A percentile compares a stretch with the other conserved stretches of the same genome.
These are phyloP conservation scores for Prototheca cutis DNA, from an alignment of 163 green algal species.

Conservation along the genomic window DNA sequence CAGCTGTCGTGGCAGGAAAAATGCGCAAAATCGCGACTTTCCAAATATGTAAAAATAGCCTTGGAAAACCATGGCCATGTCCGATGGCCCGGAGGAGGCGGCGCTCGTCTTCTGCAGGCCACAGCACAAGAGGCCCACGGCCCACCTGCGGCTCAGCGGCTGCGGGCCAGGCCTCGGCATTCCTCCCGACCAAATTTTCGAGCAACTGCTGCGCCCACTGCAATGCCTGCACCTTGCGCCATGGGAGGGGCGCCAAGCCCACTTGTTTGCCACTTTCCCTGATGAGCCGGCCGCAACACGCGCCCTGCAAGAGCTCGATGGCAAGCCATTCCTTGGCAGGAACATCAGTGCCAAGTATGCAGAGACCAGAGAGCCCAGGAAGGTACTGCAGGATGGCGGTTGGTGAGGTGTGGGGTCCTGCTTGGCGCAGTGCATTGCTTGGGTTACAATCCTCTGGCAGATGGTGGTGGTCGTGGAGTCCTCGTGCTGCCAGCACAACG, in stretches of 20 bases:
- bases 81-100: constrained; percentile 1
- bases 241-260: neutral
- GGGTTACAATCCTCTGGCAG: too few species aligned
- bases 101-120: constrained; percentile 11
- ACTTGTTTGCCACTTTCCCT: constrained; percentile 31
- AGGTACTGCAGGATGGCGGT: too few species aligned
- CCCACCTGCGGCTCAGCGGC: neutral
- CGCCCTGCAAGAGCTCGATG: constrained; percentile 20
- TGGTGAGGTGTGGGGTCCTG: too few species aligned
- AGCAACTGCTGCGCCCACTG: neutral
- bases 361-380: constrained; percentile 6
- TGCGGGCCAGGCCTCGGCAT: constrained; percentile 1
- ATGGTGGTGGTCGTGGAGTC: too few species aligned
- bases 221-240: neutral
- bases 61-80: neutral
- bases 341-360: constrained; percentile 28
- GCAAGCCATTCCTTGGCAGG: constrained; percentile 10
- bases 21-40: too few species aligned
- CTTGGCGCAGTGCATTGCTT: too few species aligned
- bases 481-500: too few species aligned
- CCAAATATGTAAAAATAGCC: neutral
- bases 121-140: neutral
- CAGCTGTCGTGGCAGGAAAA: neutral
- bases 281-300: constrained; percentile 13
- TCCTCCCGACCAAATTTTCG: neutral